Conservation (phyloP, 106 monocot genomes). For the Phalaenopsis equestris region DNA sequence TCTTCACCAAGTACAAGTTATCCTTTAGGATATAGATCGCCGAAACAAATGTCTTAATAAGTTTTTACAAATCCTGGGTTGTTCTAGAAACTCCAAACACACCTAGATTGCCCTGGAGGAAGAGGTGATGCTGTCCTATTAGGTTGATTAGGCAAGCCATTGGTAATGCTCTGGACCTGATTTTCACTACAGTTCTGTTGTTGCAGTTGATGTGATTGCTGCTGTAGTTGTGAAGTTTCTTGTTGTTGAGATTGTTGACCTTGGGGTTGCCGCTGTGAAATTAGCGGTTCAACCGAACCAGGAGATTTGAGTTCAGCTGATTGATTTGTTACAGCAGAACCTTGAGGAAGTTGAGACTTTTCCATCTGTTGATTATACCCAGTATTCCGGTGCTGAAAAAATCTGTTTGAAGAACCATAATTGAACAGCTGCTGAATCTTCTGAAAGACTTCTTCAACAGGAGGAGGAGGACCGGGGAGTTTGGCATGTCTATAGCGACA, state of each 20-base stretch:
- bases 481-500: constrained; percentile 96
- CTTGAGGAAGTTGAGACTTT: constrained; percentile 45
- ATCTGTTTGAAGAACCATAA: constrained; percentile 57
- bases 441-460: constrained; percentile 92
- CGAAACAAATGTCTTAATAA: constrained; percentile 23
- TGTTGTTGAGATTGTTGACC: constrained; percentile 29
- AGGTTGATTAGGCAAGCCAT: constrained; percentile 52
- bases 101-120: constrained; percentile 99
- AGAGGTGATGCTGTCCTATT: constrained; percentile 76
- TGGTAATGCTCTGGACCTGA: constrained; percentile 40
- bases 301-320: constrained; percentile 23
- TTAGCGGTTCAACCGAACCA: constrained; percentile 18
- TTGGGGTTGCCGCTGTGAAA: constrained; percentile 34
- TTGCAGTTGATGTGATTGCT: constrained; percentile 20
- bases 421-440: constrained; percentile 85
- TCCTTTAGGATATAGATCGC: constrained; percentile 18
- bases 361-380: constrained; percentile 55
- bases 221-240: constrained; percentile 13
- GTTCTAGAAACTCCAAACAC: constrained; percentile 78
- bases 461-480: constrained; percentile 85
- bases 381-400: constrained; percentile 57
- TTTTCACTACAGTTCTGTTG: constrained; percentile 35
- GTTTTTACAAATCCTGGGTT: constrained; percentile 34
- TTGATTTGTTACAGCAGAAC: constrained; percentile 30
- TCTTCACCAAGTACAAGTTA: constrained; percentile 31